Percentiles rank a stretch among this genome's conserved stretches.
These are phyloP conservation scores for Didymella pomorum DNA, from an alignment of 2,329 filamentous ascomycete species.

Conservation along the genomic window DNA sequence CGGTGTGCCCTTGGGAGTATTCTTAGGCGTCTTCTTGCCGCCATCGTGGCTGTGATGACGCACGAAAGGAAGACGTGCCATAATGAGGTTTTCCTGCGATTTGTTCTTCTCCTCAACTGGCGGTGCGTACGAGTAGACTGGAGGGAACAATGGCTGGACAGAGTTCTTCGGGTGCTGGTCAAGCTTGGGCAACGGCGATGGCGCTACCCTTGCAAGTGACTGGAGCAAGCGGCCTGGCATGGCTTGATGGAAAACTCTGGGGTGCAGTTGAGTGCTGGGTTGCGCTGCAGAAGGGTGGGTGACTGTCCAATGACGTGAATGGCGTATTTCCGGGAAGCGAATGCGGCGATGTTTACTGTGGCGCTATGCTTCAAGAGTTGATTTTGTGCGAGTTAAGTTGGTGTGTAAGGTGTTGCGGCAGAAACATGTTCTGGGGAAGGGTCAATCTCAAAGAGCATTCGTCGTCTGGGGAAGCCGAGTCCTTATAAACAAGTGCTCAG, in stretches of 20 bases:
- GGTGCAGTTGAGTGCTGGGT: slow-evolving; percentile 35
- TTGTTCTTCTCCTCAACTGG: slow-evolving; percentile 39
- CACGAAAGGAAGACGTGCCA: slow-evolving; percentile 49
- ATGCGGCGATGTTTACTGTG: slow-evolving; percentile 28
- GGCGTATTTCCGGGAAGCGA: slow-evolving; percentile 26
- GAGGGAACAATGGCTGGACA: slow-evolving; percentile 40
- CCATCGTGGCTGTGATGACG: slow-evolving; percentile 44
- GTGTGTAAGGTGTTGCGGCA: slow-evolving; percentile 40
- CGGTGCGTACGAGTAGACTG: slow-evolving; percentile 47
- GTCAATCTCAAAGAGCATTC: slow-evolving; percentile 10
- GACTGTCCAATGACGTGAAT: slow-evolving; percentile 33
- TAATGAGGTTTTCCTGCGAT: slow-evolving; percentile 48
- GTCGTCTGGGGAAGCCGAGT: slow-evolving; percentile 26
- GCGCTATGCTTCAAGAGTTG: slow-evolving; percentile 35
- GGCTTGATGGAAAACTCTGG: slow-evolving; percentile 38
- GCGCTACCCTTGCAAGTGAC: slow-evolving; percentile 43
- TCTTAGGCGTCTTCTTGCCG: slow-evolving; percentile 14
- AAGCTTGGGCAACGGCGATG: slow-evolving; percentile 43
- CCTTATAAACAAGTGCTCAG: slow-evolving; percentile 35
- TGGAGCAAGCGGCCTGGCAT: slow-evolving; percentile 50
- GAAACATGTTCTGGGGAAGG: slow-evolving; percentile 42
- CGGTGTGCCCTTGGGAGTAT: slow-evolving; percentile 37
- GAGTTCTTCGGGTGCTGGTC: slow-evolving; percentile 34
- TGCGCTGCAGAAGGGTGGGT: slow-evolving; percentile 15
- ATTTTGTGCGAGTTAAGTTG: slow-evolving; percentile 48